These are phyloP conservation scores for Paraglomus brasilianum DNA, from an alignment of 192 early-diverging fungal genomes.

Conservation along the genomic window DNA sequence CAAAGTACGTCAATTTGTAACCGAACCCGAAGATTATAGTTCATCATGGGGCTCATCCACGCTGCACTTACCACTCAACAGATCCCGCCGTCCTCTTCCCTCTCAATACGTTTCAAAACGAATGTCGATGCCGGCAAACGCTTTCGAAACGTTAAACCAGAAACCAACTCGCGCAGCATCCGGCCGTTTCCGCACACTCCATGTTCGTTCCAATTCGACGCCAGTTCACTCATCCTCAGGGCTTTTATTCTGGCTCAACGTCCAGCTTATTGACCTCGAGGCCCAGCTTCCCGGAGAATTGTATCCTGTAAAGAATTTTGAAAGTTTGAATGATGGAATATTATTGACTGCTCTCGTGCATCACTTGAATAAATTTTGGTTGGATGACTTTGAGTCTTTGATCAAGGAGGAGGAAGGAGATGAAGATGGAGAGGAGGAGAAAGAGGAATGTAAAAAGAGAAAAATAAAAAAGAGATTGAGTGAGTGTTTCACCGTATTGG, in stretches of 20 bases:
- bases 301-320: conserved; percentile 27
- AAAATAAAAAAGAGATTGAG: conserved; percentile 18
- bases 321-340: conserved; percentile 27
- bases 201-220: conserved; percentile 5
- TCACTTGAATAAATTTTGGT: conserved; percentile 22
- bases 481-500: conserved; percentile 14
- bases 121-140: no score
- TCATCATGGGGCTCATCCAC: no score
- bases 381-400: conserved; percentile 26
- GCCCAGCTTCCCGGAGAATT: neutral
- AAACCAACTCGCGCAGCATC: neutral
- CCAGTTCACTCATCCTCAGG: conserved; percentile 16
- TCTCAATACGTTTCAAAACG: no score
- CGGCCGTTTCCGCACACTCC: conserved; percentile 15
- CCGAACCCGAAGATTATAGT: no score
- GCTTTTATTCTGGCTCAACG: conserved; percentile 27
- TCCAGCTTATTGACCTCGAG: conserved; percentile 24
- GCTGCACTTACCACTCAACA: no score
- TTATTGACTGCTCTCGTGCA: conserved; percentile 21
- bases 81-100: no score
- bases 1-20: no score
- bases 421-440: neutral
- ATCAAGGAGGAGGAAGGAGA: neutral
- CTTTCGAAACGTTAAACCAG: no score
- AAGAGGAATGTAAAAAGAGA: neutral